Evolutionary conservation across 257 asterid species (phyloP).

Genomic region (Nicotiana attenuata): DNA sequence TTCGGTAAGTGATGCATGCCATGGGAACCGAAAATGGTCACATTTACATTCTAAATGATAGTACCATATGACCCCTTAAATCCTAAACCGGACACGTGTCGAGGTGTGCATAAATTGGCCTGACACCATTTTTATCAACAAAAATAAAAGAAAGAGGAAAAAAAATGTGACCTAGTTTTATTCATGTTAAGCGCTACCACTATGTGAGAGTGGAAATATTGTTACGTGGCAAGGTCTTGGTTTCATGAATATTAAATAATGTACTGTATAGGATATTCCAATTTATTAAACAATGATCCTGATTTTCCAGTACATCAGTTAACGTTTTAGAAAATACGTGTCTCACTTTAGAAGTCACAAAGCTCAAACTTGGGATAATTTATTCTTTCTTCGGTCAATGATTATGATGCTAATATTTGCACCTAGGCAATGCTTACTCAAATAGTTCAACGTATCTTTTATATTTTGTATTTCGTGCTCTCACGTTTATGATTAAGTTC

Average conservation of each 20-base stretch:
- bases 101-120: no score
- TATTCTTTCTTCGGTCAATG: neutral
- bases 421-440: neutral
- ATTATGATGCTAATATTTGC: neutral
- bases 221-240: neutral
- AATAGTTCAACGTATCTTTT: neutral
- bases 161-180: neutral
- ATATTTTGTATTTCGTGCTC: constrained; percentile 38
- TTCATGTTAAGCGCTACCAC: neutral
- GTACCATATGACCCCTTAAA: no score
- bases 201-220: neutral
- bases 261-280: neutral
- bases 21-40: no score
- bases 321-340: neutral
- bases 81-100: no score
- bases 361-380: neutral
- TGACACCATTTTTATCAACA: no score
- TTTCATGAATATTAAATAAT: neutral
- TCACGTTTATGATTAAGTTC: constrained; percentile 33
- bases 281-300: neutral
- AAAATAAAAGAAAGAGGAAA: no score
- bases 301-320: neutral
- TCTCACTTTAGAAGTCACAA: neutral
- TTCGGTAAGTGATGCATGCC: no score
- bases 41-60: no score